phyloP scores from a whole-genome alignment of 768 basidiomycete species.

The Trametes villosa region DNA sequence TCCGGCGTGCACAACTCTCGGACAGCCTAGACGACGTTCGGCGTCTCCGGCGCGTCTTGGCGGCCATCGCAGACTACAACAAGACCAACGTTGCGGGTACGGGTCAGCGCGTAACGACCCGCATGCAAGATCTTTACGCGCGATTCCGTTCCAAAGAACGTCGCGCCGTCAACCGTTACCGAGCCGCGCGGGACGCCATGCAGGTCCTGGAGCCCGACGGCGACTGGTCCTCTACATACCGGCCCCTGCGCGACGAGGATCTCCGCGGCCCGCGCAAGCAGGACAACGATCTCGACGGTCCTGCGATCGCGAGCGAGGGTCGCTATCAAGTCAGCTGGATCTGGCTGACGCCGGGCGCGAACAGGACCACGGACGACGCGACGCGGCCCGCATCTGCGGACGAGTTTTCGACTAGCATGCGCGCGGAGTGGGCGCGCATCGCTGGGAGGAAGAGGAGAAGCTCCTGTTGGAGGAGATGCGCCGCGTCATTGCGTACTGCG shows the following conservation, averaged over 20 bases:
- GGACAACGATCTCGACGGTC: too few relatives aligned
- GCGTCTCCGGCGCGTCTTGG: constrained; percentile 2
- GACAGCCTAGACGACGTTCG: constrained; percentile 19
- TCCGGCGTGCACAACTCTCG: constrained; percentile 18
- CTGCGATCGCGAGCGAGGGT: too few relatives aligned
- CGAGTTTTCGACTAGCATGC: constrained; percentile 8
- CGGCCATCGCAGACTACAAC: constrained; percentile 7
- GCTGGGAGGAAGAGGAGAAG: constrained; percentile 42
- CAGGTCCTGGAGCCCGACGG: not conserved
- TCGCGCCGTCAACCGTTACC: not conserved
- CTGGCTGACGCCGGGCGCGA: constrained; percentile 14
- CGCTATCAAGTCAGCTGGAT: constrained; percentile 20
- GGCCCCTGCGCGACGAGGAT: not conserved
- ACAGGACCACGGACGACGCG: not conserved
- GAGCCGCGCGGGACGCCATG: not conserved
- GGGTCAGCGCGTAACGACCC: constrained; percentile 1
- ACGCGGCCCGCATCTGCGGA: too few relatives aligned
- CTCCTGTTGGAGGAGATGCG: constrained; percentile 43
- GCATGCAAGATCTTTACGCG: not conserved
- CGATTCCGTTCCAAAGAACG: not conserved
- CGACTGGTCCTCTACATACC: not conserved
- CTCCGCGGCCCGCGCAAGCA: not conserved
- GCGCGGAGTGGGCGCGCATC: constrained; percentile 27
- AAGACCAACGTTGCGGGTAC: constrained; percentile 10
- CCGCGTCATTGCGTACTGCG: constrained; percentile 26